Conservation (phyloP, 2,329 filamentous ascomycete species). For the Stemphylium vesicarium region DNA sequence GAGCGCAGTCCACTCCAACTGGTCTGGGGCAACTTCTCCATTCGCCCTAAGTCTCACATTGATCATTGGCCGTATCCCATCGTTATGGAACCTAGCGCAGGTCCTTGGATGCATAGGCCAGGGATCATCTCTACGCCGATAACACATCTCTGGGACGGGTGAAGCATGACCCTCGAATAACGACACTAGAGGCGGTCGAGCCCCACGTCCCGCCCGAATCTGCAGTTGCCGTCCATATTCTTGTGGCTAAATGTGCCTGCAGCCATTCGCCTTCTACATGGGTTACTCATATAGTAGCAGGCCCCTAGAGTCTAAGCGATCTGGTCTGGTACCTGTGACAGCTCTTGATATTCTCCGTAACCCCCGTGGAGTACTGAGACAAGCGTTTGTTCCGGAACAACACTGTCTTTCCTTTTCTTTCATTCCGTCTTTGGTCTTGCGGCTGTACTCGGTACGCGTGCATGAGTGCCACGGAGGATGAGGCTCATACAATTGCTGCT, state of each 20-base stretch:
- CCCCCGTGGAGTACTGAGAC: neutral
- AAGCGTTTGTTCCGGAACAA: slow-evolving; percentile 1
- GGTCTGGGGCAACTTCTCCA: slow-evolving; percentile 7
- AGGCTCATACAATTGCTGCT: slow-evolving; percentile 23
- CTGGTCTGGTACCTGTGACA: slow-evolving; percentile 2
- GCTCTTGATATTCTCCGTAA: slow-evolving; percentile 6
- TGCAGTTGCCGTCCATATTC: slow-evolving; percentile 7
- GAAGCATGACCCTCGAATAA: slow-evolving; percentile 8
- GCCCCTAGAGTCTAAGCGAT: slow-evolving; percentile 3
- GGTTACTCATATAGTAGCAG: slow-evolving; percentile 7
- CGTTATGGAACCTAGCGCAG: slow-evolving; percentile 11
- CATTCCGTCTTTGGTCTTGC: neutral
- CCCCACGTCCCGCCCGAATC: slow-evolving; percentile 5
- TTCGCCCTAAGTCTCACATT: slow-evolving; percentile 4
- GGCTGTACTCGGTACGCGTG: neutral
- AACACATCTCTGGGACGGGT: slow-evolving; percentile 3
- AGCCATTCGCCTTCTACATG: slow-evolving; percentile 6
- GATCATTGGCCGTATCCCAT: slow-evolving; percentile 7
- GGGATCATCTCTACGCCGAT: slow-evolving; percentile 9
- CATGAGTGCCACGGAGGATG: slow-evolving; percentile 17
- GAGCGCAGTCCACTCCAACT: slow-evolving; percentile 3
- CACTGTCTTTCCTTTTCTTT: neutral
- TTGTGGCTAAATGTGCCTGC: slow-evolving; percentile 6
- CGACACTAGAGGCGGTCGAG: slow-evolving; percentile 3
- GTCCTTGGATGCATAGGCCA: slow-evolving; percentile 2